Evolutionary conservation across 169 alveolate genomes (phyloP).

Genomic region (Plasmodium relictum): DNA sequence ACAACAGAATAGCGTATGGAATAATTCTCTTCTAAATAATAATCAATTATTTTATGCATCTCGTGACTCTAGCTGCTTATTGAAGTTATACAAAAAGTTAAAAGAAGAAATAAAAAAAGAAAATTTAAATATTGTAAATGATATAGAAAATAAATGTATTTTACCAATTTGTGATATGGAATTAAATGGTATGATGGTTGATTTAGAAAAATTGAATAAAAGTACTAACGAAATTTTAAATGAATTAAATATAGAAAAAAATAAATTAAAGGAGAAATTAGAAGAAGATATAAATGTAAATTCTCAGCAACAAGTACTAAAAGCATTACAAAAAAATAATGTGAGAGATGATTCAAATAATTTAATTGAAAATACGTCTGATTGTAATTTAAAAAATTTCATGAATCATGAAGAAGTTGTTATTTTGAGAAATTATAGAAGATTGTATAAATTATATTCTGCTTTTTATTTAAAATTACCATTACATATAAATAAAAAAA

Average conservation of each 20-base stretch:
- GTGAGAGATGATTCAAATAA: slow-evolving; percentile 81
- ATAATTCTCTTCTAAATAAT: slow-evolving; percentile 79
- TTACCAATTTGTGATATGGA: slow-evolving; percentile 90
- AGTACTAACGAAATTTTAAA: slow-evolving; percentile 82
- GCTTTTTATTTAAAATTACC: slow-evolving; percentile 90
- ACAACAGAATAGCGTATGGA: slow-evolving; percentile 91
- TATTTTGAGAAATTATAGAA: slow-evolving; percentile 87
- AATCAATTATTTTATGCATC: slow-evolving; percentile 90
- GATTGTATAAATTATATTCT: slow-evolving; percentile 86
- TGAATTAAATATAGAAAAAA: slow-evolving; percentile 79
- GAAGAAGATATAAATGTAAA: slow-evolving; percentile 83
- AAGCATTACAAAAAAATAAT: slow-evolving; percentile 82
- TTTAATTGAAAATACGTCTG: slow-evolving; percentile 88
- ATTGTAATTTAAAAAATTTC: slow-evolving; percentile 84
- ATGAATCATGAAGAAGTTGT: slow-evolving; percentile 86
- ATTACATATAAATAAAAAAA: slow-evolving; percentile 81
- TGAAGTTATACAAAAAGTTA: slow-evolving; percentile 86
- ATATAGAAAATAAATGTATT: slow-evolving; percentile 87
- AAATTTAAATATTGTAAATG: slow-evolving; percentile 83
- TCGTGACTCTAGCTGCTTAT: slow-evolving; percentile 88
- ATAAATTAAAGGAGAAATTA: slow-evolving; percentile 78
- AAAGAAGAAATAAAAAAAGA: slow-evolving; percentile 80
- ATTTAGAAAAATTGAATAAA: slow-evolving; percentile 79
- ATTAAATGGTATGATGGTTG: slow-evolving; percentile 87
- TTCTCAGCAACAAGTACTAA: slow-evolving; percentile 88